A percentile compares a stretch with the other conserved stretches of the same genome.
phyloP scores from a whole-genome alignment of 2,329 filamentous ascomycete species.

The Pseudogymnoascus sp. region DNA sequence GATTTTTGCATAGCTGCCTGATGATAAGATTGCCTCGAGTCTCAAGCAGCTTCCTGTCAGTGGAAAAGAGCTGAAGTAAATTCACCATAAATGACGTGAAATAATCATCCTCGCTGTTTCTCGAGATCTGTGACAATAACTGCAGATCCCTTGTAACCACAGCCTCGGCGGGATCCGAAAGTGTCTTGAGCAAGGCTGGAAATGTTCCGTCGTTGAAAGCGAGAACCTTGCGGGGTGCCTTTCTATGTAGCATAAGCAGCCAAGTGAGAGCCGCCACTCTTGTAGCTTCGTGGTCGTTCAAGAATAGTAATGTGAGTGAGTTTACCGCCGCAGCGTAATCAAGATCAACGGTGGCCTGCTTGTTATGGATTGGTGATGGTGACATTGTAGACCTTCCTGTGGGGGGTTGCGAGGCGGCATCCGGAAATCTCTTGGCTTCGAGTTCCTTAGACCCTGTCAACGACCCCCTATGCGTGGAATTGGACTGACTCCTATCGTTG shows the following conservation, averaged over 20 bases:
- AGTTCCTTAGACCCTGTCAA: slow-evolving; percentile 39
- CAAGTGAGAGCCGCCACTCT: slow-evolving; percentile 88
- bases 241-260: slow-evolving; percentile 96
- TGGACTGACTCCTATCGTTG: slow-evolving; percentile 25
- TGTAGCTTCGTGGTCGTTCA: slow-evolving; percentile 95
- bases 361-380: slow-evolving; percentile 18
- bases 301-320: slow-evolving; percentile 82
- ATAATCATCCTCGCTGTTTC: slow-evolving; percentile 93
- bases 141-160: slow-evolving; percentile 94
- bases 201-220: slow-evolving; percentile 97
- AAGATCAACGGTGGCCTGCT: slow-evolving; percentile 56
- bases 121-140: slow-evolving; percentile 88
- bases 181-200: slow-evolving; percentile 86
- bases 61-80: slow-evolving; percentile 87
- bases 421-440: slow-evolving; percentile 44
- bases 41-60: slow-evolving; percentile 82
- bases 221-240: slow-evolving; percentile 84
- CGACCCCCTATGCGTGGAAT: slow-evolving; percentile 27
- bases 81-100: slow-evolving; percentile 99
- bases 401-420: slow-evolving; percentile 40
- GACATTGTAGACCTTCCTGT: slow-evolving; percentile 16
- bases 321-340: slow-evolving; percentile 94
- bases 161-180: slow-evolving; percentile 90
- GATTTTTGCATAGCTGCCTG: slow-evolving; percentile 81
- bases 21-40: slow-evolving; percentile 94